Evolutionary conservation across 176 grass and related monocot species (phyloP).

Genomic region (Lolium multiflorum): DNA sequence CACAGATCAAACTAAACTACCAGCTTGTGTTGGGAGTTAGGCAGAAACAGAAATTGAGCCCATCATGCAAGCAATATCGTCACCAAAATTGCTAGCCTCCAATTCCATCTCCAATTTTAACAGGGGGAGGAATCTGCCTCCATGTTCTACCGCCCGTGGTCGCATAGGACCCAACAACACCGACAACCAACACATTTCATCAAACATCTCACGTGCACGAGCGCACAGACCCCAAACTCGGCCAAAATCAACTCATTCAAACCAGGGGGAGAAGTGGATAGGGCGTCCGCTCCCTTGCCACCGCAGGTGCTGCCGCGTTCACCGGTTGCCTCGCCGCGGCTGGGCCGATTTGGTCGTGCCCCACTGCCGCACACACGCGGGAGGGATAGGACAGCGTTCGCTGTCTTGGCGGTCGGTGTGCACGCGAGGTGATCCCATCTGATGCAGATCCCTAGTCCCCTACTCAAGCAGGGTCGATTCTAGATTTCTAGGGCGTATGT

Average conservation of each 20-base stretch:
- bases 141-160: not conserved
- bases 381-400: not conserved
- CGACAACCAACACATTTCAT: not conserved
- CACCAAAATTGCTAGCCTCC: not conserved
- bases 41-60: not conserved
- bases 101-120: not conserved
- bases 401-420: not conserved
- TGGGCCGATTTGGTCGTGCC: not conserved
- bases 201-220: not conserved
- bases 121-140: not conserved
- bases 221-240: not conserved
- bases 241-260: not conserved
- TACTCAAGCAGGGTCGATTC: not conserved
- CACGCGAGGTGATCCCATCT: not conserved
- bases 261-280: not conserved
- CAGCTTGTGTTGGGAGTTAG: not conserved
- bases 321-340: not conserved
- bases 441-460: not conserved
- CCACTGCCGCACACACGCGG: not conserved
- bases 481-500: conserved; percentile 4
- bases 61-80: not conserved
- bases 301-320: not conserved
- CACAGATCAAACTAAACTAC: not conserved
- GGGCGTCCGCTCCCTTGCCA: not conserved
- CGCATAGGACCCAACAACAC: not conserved